A percentile compares a stretch with the other conserved stretches of the same genome.
Conservation (phyloP, 2,329 filamentous ascomycete species). For the Colletotrichum costaricense region DNA sequence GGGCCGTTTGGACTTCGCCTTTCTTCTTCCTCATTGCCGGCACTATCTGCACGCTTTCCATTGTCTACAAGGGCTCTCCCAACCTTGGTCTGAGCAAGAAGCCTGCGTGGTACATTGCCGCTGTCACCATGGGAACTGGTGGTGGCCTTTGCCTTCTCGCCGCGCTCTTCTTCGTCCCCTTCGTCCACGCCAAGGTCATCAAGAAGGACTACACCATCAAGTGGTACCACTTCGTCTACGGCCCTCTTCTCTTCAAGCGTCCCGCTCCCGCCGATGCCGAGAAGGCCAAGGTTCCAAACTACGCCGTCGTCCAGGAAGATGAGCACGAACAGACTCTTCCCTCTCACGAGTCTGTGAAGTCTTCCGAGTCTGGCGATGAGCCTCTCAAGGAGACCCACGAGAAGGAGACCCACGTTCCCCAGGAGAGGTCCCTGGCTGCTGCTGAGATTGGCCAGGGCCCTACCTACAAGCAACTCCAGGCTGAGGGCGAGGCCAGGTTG, state of each 20-base stretch:
- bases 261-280: conserved; percentile 64
- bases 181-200: conserved; percentile 73
- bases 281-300: conserved; percentile 76
- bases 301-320: conserved; percentile 79
- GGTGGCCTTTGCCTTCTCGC: conserved; percentile 68
- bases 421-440: conserved; percentile 41
- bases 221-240: conserved; percentile 71
- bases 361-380: conserved; percentile 49
- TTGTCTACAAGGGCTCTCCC: conserved; percentile 85
- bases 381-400: conserved; percentile 50
- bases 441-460: conserved; percentile 60
- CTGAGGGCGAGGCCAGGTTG: conserved; percentile 65
- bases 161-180: conserved; percentile 80
- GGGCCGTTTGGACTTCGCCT: conserved; percentile 79
- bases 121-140: conserved; percentile 74
- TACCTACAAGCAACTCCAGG: conserved; percentile 72
- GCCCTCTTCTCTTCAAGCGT: conserved; percentile 74
- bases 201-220: conserved; percentile 74
- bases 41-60: conserved; percentile 79
- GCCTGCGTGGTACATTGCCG: conserved; percentile 74
- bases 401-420: conserved; percentile 48
- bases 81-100: conserved; percentile 73
- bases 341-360: conserved; percentile 42
- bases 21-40: conserved; percentile 83
- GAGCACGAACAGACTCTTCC: conserved; percentile 51